These are phyloP conservation scores for Russula sp. DNA, from an alignment of 768 basidiomycete genomes.

Conservation along the genomic window DNA sequence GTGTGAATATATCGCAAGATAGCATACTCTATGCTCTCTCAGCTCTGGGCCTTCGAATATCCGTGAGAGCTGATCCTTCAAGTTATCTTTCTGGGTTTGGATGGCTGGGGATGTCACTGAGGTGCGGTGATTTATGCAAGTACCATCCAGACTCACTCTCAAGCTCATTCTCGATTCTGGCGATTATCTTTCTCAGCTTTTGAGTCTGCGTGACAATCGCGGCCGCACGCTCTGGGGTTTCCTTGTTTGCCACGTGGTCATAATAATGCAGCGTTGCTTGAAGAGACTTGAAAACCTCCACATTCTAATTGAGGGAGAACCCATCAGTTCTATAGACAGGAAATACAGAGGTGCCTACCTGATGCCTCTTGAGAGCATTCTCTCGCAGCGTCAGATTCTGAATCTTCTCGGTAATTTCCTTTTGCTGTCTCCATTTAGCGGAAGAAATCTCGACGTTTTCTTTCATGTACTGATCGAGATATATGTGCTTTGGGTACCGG, in stretches of 20 bases:
- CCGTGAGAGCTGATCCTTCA: slow-evolving; percentile 38
- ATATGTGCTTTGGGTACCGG: slow-evolving; percentile 56
- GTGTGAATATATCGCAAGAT: neutral
- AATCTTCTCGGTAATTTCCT: slow-evolving; percentile 41
- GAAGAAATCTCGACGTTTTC: slow-evolving; percentile 43
- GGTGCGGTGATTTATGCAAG: neutral
- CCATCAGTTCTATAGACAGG: neutral
- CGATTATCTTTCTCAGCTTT: slow-evolving; percentile 48
- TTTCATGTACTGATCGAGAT: slow-evolving; percentile 64
- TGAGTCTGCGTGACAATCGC: slow-evolving; percentile 37
- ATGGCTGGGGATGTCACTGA: slow-evolving; percentile 36
- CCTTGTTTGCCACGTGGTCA: slow-evolving; percentile 52
- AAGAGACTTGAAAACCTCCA: slow-evolving; percentile 57
- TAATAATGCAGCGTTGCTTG: slow-evolving; percentile 61
- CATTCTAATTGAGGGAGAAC: slow-evolving; percentile 34
- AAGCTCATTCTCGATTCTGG: slow-evolving; percentile 45
- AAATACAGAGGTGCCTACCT: slow-evolving; percentile 35
- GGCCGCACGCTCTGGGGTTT: slow-evolving; percentile 39
- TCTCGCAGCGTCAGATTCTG: slow-evolving; percentile 39
- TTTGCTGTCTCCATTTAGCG: slow-evolving; percentile 30
- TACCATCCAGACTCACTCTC: slow-evolving; percentile 35
- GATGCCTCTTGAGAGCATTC: slow-evolving; percentile 41
- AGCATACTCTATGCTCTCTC: slow-evolving; percentile 48
- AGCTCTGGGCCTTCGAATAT: slow-evolving; percentile 61
- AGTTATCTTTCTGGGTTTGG: slow-evolving; percentile 39